Evolutionary conservation across 139 green algal species (phyloP).

Genomic region (Closterium sp.): DNA sequence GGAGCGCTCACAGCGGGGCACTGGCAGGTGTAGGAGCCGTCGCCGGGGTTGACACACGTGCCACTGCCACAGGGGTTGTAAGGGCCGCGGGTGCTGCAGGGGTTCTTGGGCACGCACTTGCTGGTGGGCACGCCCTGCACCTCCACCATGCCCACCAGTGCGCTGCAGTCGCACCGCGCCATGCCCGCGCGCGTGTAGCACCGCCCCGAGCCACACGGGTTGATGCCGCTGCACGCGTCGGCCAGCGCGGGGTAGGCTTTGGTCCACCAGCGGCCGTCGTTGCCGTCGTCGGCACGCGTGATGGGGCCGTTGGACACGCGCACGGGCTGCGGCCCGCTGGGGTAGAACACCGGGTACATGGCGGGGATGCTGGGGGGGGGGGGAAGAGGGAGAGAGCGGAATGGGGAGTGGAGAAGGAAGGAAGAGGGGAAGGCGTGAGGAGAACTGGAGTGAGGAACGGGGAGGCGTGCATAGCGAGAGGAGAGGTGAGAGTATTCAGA

Average conservation of each 20-base stretch:
- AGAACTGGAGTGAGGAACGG: too few species aligned
- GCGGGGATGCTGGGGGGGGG: background rate
- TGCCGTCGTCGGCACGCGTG: too few species aligned
- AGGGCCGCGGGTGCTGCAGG: background rate
- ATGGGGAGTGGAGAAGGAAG: too few species aligned
- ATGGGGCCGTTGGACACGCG: background rate
- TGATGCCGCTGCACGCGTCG: conserved; percentile 1
- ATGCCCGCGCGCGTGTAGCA: background rate
- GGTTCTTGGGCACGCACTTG: conserved; percentile 7
- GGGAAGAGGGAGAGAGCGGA: background rate
- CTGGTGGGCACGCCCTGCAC: background rate
- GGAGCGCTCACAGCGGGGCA: conserved; percentile 17
- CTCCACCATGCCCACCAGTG: conserved; percentile 13
- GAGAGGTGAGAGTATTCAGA: too few species aligned
- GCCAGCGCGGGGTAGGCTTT: background rate
- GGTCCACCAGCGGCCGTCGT: conserved; percentile 2
- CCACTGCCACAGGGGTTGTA: conserved; percentile 36
- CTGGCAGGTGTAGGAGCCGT: conserved; percentile 25
- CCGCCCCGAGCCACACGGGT: conserved; percentile 22
- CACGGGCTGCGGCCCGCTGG: background rate
- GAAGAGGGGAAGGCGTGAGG: too few species aligned
- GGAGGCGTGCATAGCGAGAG: too few species aligned
- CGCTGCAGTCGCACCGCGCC: conserved; percentile 3
- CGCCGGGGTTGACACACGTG: conserved; percentile 6
- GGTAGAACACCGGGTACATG: conserved; percentile 10